Evolutionary conservation across 2,329 filamentous ascomycete genomes (phyloP).

Genomic region (Claviceps sp.): DNA sequence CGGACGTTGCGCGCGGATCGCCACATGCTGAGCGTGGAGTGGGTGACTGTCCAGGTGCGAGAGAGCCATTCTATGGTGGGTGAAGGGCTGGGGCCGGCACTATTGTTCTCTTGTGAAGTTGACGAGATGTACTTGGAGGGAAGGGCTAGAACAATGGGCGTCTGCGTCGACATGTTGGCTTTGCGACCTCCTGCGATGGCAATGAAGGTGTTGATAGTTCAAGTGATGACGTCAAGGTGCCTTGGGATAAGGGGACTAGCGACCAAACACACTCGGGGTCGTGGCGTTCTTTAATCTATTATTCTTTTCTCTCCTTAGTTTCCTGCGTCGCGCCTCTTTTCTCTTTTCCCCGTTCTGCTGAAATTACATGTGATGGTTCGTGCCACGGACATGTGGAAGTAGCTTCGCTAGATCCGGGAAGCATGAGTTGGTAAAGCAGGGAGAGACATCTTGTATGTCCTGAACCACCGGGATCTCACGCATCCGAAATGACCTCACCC

Average conservation of each 20-base stretch:
- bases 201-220: not conserved
- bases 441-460: not conserved
- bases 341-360: too few species aligned
- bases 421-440: not conserved
- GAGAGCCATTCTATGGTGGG: constrained; percentile 43
- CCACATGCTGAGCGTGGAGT: constrained; percentile 72
- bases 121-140: constrained; percentile 36
- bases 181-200: not conserved
- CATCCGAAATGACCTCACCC: constrained; percentile 1
- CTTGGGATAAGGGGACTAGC: not conserved
- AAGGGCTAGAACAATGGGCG: constrained; percentile 14
- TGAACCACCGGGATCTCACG: constrained; percentile 1
- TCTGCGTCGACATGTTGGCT: constrained; percentile 7
- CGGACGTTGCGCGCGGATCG: constrained; percentile 63
- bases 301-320: too few species aligned
- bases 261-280: not conserved
- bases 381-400: not conserved
- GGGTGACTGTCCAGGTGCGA: constrained; percentile 60
- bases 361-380: too few species aligned
- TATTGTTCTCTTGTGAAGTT: constrained; percentile 11
- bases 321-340: too few species aligned
- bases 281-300: too few species aligned
- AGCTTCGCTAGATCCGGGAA: not conserved
- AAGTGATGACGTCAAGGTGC: not conserved
- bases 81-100: constrained; percentile 30